Base-by-base conservation (phyloP, 306 rosid species). In the Cicer chorassanicum region DNA sequence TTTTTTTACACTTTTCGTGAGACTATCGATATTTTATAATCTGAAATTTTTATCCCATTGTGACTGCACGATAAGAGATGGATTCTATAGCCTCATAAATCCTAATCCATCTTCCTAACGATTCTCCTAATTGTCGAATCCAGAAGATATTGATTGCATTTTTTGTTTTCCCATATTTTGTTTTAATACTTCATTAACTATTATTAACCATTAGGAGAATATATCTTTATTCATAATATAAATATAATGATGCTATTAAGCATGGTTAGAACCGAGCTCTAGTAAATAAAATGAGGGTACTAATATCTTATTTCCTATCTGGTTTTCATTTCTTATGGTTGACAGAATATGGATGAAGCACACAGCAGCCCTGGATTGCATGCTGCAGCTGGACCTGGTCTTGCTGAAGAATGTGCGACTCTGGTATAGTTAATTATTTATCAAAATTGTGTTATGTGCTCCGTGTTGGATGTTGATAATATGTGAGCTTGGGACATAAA, bases 361-460 rank as follows among this genome's bases (percentile, higher is more conserved):
- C 95, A 92, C 83, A 92, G 99, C 85, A 95, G 98, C 84, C 85
- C 92, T 40, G 99, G 98, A 11, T 71, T 92, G 87, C 98, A 90
- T 84, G 89, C 93, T 63, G 98, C 98, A 13, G 96, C 99, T 82
- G 99, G 99, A 85, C 96, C 98, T 82, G 96, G 90, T 81, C 97
- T 95, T 84, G 88, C 89, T 15, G 99, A 95, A 87, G 99, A 95
- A 85, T 95, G 98, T 83, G 90, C 91, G 51, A 70, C 92, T 68
- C 75, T 90, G 97, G 99, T 95, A 87, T 48, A 39, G 79, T 62
- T 80, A 67, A 43, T 72, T 62, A 64, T 55, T 72, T 54, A 63
- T 40, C 2, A 18, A 66, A 70, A 60, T 7, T 65, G 43, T 75
- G 9, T 55, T 40, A 68, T 66, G 9, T 39, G 62, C 68, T 65